Percentiles rank a stretch among this genome's conserved stretches.
These are phyloP conservation scores for Scutellaria barbata DNA, from an alignment of 257 asterid species.

Conservation along the genomic window DNA sequence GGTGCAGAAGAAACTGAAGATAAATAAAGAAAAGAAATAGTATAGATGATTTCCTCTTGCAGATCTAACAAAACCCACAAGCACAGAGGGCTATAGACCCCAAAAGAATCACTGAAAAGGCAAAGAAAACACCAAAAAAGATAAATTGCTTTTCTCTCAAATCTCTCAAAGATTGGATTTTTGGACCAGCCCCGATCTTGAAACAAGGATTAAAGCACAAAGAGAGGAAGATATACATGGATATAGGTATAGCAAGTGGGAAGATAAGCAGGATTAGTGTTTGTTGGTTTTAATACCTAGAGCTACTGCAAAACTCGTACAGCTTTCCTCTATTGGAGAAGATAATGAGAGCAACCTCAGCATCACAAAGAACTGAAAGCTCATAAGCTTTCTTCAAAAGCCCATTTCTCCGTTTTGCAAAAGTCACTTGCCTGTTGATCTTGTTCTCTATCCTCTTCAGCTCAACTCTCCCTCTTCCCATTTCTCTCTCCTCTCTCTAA, in stretches of 20 bases:
- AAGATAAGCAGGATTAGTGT: slow-evolving; percentile 25
- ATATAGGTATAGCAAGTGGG: slow-evolving; percentile 24
- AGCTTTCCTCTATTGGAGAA: slow-evolving; percentile 99
- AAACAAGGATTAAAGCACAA: slow-evolving; percentile 10
- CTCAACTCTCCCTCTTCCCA: slow-evolving; percentile 93
- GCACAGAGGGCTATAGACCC: slow-evolving; percentile 79
- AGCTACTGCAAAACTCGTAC: slow-evolving; percentile 97
- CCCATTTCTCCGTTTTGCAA: slow-evolving; percentile 93
- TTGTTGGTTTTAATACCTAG: slow-evolving; percentile 68
- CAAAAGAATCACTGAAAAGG: slow-evolving; percentile 78
- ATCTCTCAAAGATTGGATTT: slow-evolving; percentile 42
- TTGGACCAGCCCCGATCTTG: slow-evolving; percentile 39
- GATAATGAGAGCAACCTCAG: slow-evolving; percentile 96
- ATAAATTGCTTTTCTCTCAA: slow-evolving; percentile 35
- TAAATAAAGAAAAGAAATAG: slow-evolving; percentile 66
- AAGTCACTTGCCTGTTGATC: slow-evolving; percentile 96
- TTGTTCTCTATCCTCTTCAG: slow-evolving; percentile 95
- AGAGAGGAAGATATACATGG: slow-evolving; percentile 26
- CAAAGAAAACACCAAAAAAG: slow-evolving; percentile 52
- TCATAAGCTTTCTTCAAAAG: slow-evolving; percentile 95
- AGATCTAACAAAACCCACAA: slow-evolving; percentile 82
- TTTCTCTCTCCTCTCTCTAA: slow-evolving; percentile 38
- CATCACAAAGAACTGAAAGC: slow-evolving; percentile 93
- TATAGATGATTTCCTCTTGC: slow-evolving; percentile 89
- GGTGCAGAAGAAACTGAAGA: slow-evolving; percentile 42